Evolutionary conservation across 1,284 basidiomycete species (phyloP), one percentile per base, ranked within the genome.

Genomic region (Golubevia pallescens): DNA sequence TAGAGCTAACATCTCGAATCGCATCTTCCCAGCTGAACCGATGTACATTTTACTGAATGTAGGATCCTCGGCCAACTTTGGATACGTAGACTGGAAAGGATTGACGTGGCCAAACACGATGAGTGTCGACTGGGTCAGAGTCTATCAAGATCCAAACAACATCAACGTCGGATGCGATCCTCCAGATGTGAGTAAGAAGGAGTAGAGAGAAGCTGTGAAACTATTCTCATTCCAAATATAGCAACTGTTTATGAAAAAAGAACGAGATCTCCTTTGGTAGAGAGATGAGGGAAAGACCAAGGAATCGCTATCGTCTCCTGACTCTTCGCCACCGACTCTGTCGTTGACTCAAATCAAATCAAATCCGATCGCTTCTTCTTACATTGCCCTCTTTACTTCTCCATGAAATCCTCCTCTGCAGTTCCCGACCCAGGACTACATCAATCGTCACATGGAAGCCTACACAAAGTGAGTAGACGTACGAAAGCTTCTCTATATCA

Each of bases 101-200:
- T 38, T 61, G 3, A 24, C 13, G 24, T 61, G 38, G 13, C 60
- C 60, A 32, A 13, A 28, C 21, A 54, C 52, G 38, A 61, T 61
- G 60, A n/a, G 32, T 6, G 34, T 61, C 32, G 61, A 57, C 24
- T 57, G 20, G 16, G 28, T 57, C 4, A 48, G 61, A 10, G 21
- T 57, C 4, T 57, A 53, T 38, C 61, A 57, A 48, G 8, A 32
- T 5, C 42, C 20, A n/a, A 42, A 34, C 21, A 28, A 42, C 19
- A 77, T 42, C 72, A 80, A 23, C 61, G 59, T 71, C 4, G 78
- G 78, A 19, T 80, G 78, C 63, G 78, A 80, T 60, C 77, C 77
- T 1, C 72, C 71, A n/a, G 75, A 38, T 38, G 34, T 38, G 34
- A 38, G 34, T 38, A 5, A 5, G 3, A 4, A 38, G 10, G 34